Conservation (phyloP, 2,329 filamentous ascomycete genomes). For the Ophiostoma himal-ulmi region DNA sequence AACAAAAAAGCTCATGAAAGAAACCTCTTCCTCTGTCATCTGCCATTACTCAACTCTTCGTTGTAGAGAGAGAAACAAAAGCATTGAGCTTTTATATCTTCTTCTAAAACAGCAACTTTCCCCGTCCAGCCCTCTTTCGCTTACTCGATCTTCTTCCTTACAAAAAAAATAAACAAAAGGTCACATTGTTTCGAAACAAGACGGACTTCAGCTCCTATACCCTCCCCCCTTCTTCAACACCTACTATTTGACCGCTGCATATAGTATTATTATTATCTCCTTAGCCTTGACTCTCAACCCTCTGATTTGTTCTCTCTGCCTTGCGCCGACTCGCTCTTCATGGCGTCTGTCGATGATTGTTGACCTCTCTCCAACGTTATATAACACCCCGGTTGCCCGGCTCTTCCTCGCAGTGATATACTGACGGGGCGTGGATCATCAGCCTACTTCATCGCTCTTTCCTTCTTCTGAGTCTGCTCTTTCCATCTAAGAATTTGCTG, state of each 20-base stretch:
- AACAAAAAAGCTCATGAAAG: too few relatives aligned
- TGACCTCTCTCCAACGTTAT: not conserved
- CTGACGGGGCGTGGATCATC: not conserved
- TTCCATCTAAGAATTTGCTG: not conserved
- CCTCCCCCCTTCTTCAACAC: not conserved
- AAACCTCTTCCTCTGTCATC: too few relatives aligned
- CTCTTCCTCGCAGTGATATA: not conserved
- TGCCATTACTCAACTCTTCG: too few relatives aligned
- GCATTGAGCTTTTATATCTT: too few relatives aligned
- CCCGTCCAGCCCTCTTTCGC: not conserved
- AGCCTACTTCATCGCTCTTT: not conserved
- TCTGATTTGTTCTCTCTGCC: not conserved
- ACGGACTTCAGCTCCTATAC: not conserved
- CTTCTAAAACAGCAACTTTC: not conserved
- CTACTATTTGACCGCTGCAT: not conserved
- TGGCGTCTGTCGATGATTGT: not conserved
- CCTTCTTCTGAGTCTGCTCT: not conserved
- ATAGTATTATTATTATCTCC: not conserved
- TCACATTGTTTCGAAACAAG: not conserved
- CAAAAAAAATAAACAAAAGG: not conserved
- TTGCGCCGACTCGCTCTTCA: not conserved
- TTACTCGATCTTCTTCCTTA: not conserved
- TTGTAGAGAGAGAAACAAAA: too few relatives aligned
- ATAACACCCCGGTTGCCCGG: not conserved
- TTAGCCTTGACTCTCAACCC: not conserved